These are phyloP conservation scores for Meyerozyma smithsonii DNA, from an alignment of 1,139 yeast genomes.

Conservation along the genomic window DNA sequence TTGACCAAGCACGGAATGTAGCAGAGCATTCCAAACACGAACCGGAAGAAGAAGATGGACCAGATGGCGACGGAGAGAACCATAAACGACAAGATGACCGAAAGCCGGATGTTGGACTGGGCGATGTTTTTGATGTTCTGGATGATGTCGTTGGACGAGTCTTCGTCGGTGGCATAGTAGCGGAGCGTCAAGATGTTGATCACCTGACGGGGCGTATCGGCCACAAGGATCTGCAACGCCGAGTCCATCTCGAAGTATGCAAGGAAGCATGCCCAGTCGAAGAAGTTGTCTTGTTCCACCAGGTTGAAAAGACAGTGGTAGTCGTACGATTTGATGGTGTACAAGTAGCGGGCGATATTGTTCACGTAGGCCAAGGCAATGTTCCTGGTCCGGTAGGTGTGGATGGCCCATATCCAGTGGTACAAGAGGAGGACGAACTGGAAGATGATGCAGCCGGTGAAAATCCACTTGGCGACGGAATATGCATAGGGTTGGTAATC, in stretches of 20 bases:
- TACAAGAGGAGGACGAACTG: conserved; percentile 56
- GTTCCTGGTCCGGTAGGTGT: conserved; percentile 54
- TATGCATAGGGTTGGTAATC: conserved; percentile 54
- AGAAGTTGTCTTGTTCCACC: conserved; percentile 60
- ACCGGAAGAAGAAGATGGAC: conserved; percentile 61
- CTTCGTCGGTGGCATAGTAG: conserved; percentile 46
- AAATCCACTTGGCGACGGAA: conserved; percentile 68
- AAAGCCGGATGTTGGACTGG: conserved; percentile 54
- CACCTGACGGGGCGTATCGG: conserved; percentile 88
- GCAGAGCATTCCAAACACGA: conserved; percentile 52
- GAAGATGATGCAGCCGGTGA: conserved; percentile 79
- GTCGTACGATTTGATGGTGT: conserved; percentile 54
- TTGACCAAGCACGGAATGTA: conserved; percentile 53
- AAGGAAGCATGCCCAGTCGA: conserved; percentile 66
- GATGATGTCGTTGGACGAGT: conserved; percentile 40
- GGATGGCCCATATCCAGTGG: conserved; percentile 57
- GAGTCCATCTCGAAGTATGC: conserved; percentile 64
- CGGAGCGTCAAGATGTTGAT: conserved; percentile 72
- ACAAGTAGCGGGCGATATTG: conserved; percentile 53
- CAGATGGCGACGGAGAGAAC: conserved; percentile 71
- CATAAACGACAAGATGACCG: conserved; percentile 71
- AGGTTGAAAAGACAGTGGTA: conserved; percentile 70
- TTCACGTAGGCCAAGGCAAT: conserved; percentile 72
- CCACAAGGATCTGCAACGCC: conserved; percentile 60
- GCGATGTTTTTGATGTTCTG: conserved; percentile 58